Conservation (phyloP, 2,329 filamentous ascomycete genomes). For the Aspergillus melleus region DNA sequence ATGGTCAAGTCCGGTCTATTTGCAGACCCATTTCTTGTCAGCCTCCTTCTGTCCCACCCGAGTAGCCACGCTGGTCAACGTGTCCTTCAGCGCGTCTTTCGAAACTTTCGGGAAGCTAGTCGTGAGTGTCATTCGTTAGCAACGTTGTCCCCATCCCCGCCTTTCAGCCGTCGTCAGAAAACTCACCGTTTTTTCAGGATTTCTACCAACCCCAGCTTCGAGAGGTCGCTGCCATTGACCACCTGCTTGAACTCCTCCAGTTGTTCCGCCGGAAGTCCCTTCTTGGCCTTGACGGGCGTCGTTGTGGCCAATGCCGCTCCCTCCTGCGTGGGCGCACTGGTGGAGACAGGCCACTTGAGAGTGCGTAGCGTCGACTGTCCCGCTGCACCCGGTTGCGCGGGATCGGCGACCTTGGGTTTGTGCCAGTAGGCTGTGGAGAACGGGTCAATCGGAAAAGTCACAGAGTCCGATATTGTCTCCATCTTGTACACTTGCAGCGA, state of each 20-base stretch:
- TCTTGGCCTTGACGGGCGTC: constrained; percentile 30
- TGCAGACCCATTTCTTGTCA: constrained; percentile 65
- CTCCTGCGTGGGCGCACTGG: constrained; percentile 10
- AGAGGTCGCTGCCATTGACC: constrained; percentile 69
- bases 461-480: constrained; percentile 66
- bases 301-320: constrained; percentile 15
- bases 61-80: constrained; percentile 65
- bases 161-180: not conserved
- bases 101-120: constrained; percentile 66
- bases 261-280: constrained; percentile 58
- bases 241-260: constrained; percentile 68
- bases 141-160: not conserved
- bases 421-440: constrained; percentile 82
- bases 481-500: constrained; percentile 66
- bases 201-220: constrained; percentile 73
- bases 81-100: constrained; percentile 70
- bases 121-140: constrained; percentile 14
- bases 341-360: constrained; percentile 23
- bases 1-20: constrained; percentile 21
- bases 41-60: constrained; percentile 61
- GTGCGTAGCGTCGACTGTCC: constrained; percentile 21
- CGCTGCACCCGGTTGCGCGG: constrained; percentile 18
- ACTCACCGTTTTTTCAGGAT: constrained; percentile 67
- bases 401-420: constrained; percentile 29
- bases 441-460: constrained; percentile 70